A percentile compares a stretch with the other conserved stretches of the same genome.
These are phyloP conservation scores for Trichophyton benhamiae DNA, from an alignment of 2,329 filamentous ascomycete genomes.

Conservation along the genomic window DNA sequence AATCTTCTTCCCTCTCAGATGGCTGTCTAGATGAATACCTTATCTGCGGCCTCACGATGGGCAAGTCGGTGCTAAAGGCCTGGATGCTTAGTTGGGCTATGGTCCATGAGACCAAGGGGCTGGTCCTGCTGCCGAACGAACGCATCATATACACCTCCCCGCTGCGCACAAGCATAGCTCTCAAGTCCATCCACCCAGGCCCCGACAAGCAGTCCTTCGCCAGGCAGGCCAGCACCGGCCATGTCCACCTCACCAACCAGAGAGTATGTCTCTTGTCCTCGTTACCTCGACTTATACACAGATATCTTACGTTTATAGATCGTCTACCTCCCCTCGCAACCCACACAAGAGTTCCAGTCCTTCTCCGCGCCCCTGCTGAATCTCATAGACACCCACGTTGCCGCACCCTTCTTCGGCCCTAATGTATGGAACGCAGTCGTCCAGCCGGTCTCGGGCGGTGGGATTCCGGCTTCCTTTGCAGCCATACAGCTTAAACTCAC, in stretches of 20 bases:
- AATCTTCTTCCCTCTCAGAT: neutral
- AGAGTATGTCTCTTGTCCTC: conserved; percentile 45
- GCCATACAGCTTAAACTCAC: conserved; percentile 71
- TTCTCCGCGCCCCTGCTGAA: conserved; percentile 84
- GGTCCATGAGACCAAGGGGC: conserved; percentile 59
- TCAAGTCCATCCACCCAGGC: conserved; percentile 58
- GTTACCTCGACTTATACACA: too few species aligned
- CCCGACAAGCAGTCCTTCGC: conserved; percentile 52
- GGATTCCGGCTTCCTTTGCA: conserved; percentile 60
- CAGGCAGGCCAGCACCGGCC: conserved; percentile 60
- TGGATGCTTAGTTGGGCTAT: conserved; percentile 65
- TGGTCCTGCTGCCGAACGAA: conserved; percentile 77
- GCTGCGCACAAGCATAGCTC: conserved; percentile 61
- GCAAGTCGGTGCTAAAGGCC: conserved; percentile 13
- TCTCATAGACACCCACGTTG: conserved; percentile 72
- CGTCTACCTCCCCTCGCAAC: conserved; percentile 68
- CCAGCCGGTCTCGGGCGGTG: conserved; percentile 69
- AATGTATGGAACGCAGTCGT: conserved; percentile 79
- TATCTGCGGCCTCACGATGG: neutral
- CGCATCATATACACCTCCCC: conserved; percentile 68
- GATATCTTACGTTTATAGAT: conserved; percentile 42
- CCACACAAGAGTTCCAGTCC: conserved; percentile 60
- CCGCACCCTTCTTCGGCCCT: conserved; percentile 81
- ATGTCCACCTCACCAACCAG: conserved; percentile 72
- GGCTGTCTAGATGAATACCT: neutral